Evolutionary conservation across 768 basidiomycete genomes (phyloP).

Genomic region (Rhodotorula toruloides): DNA sequence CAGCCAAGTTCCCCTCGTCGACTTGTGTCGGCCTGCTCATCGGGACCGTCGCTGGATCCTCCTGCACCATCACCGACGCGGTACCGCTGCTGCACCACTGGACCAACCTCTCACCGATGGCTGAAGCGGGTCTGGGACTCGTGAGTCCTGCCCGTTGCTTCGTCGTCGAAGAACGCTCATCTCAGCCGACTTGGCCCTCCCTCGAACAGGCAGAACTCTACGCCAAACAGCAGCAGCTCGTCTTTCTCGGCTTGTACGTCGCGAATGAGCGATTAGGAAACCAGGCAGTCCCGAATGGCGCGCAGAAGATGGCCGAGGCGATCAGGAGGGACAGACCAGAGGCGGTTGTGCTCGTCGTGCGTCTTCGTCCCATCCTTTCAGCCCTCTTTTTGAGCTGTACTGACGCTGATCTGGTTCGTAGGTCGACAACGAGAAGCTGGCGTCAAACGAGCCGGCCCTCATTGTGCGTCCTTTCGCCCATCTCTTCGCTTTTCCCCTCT

Average conservation of each 20-base stretch:
- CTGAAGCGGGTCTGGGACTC: constrained; percentile 59
- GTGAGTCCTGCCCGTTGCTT: constrained; percentile 4
- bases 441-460: constrained; percentile 55
- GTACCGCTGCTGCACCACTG: constrained; percentile 78
- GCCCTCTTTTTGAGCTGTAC: neutral
- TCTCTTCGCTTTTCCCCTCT: neutral
- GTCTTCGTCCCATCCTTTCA: constrained; percentile 41
- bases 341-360: constrained; percentile 66
- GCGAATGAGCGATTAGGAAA: constrained; percentile 55
- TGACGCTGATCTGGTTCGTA: constrained; percentile 41
- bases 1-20: constrained; percentile 69
- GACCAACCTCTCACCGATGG: constrained; percentile 76
- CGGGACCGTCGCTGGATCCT: constrained; percentile 51
- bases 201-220: constrained; percentile 40
- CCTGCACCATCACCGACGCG: constrained; percentile 55
- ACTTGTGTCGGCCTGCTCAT: constrained; percentile 74
- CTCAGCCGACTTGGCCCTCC: neutral
- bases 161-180: neutral
- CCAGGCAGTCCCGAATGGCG: constrained; percentile 59
- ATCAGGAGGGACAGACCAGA: constrained; percentile 57
- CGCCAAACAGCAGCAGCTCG: constrained; percentile 18
- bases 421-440: constrained; percentile 62
- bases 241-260: constrained; percentile 42
- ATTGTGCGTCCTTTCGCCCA: constrained; percentile 52
- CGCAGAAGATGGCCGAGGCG: constrained; percentile 59